Evolutionary conservation across 805 yeast species (phyloP).

Genomic region (Grigorovia humatica): DNA sequence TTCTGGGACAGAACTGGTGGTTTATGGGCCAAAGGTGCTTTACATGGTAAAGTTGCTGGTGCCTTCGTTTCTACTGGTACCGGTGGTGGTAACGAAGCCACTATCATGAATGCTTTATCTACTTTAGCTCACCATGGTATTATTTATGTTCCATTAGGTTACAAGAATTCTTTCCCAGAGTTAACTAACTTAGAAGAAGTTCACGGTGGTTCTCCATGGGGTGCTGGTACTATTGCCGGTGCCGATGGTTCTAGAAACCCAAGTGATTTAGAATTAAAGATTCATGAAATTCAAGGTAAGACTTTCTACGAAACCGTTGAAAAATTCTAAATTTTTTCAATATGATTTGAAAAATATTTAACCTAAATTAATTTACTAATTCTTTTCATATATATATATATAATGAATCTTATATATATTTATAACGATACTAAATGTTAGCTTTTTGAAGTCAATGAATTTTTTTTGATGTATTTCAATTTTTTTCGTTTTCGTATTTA

Average conservation of each 20-base stretch:
- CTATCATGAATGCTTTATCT: slow-evolving; percentile 54
- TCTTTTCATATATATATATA: background rate
- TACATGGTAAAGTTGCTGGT: slow-evolving; percentile 67
- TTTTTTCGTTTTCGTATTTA: no score
- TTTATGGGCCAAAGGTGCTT: slow-evolving; percentile 65
- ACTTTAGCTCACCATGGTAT: slow-evolving; percentile 71
- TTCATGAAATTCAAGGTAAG: slow-evolving; percentile 61
- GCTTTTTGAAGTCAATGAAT: no score
- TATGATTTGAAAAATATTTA: background rate
- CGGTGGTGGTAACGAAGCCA: slow-evolving; percentile 79
- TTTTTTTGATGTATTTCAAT: no score
- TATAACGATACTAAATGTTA: background rate
- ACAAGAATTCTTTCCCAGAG: slow-evolving; percentile 44
- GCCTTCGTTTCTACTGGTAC: slow-evolving; percentile 66
- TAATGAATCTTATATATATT: background rate
- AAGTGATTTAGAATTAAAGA: slow-evolving; percentile 47
- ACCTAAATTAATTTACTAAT: background rate
- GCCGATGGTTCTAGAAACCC: slow-evolving; percentile 68
- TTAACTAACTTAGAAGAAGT: slow-evolving; percentile 48
- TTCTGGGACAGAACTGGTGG: slow-evolving; percentile 75
- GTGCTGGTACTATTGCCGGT: slow-evolving; percentile 75
- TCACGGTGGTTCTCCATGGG: slow-evolving; percentile 81
- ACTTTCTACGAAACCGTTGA: slow-evolving; percentile 41
- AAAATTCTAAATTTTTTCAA: slow-evolving; percentile 14
- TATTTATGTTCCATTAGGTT: slow-evolving; percentile 71